Percentiles rank a stretch among this genome's conserved stretches.
Evolutionary conservation across 2,329 filamentous ascomycete species (phyloP).

Genomic region (Lanzia echinophila): DNA sequence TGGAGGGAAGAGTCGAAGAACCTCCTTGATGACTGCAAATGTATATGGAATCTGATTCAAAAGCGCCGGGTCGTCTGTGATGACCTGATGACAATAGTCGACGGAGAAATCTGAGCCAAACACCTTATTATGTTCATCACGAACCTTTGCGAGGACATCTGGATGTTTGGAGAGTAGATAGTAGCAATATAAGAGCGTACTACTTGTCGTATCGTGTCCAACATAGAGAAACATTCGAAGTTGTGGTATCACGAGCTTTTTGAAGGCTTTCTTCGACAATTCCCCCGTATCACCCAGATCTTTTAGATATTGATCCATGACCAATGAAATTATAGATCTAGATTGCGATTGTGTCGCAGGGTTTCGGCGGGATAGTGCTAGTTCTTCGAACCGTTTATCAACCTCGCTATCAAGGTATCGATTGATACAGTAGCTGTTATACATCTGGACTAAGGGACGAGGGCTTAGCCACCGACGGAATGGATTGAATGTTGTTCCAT

Average conservation of each 20-base stretch:
- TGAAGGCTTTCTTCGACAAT: background rate
- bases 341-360: background rate
- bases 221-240: background rate
- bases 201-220: constrained; percentile 20
- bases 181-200: constrained; percentile 7
- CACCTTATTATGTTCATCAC: constrained; percentile 15
- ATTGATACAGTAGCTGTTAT: background rate
- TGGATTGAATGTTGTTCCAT: background rate
- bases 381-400: background rate
- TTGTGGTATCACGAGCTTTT: background rate
- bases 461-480: background rate
- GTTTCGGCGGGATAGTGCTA: background rate
- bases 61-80: constrained; percentile 8
- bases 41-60: constrained; percentile 14
- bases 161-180: constrained; percentile 9
- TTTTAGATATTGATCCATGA: background rate
- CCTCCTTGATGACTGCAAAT: constrained; percentile 15
- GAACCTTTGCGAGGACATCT: constrained; percentile 9
- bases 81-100: background rate
- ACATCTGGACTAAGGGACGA: background rate
- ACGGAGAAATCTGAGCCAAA: constrained; percentile 7
- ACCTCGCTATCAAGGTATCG: background rate
- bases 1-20: constrained; percentile 12
- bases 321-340: background rate
- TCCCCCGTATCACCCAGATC: background rate